phyloP scores from a whole-genome alignment of 495 filamentous ascomycete genomes.

The Hypoxylon lienhwacheense region DNA sequence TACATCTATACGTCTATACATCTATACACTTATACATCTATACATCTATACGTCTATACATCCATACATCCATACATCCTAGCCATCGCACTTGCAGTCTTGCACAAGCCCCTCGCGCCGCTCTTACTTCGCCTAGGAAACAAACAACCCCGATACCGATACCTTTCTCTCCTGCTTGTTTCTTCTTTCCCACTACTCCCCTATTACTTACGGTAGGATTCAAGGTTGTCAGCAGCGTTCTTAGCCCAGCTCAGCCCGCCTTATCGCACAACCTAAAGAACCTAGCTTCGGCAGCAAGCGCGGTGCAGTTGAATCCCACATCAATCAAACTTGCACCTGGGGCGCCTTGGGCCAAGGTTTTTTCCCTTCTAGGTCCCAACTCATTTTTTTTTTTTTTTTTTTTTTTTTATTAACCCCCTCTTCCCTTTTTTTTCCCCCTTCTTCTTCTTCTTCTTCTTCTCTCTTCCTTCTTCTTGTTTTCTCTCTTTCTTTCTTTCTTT shows the following conservation, averaged over 20 bases:
- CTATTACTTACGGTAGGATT: conserved; percentile 3
- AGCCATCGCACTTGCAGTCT: neutral
- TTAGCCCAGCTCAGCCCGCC: conserved; percentile 28
- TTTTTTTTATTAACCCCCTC: conserved; percentile 28
- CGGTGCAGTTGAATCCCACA: conserved; percentile 15
- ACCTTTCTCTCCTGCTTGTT: neutral
- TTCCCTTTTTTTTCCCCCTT: conserved; percentile 10
- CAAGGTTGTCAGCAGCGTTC: conserved; percentile 23
- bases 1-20: too few relatives aligned
- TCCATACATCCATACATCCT: too few relatives aligned
- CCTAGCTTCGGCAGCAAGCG: conserved; percentile 7
- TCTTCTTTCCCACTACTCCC: neutral
- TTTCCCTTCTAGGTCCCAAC: conserved; percentile 21
- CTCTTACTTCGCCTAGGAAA: conserved; percentile 1
- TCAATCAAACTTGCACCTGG: conserved; percentile 19
- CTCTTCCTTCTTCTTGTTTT: conserved; percentile 33
- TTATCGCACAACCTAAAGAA: too few relatives aligned
- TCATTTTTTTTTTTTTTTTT: conserved; percentile 16
- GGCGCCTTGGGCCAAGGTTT: conserved; percentile 18
- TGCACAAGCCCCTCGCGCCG: conserved; percentile 2
- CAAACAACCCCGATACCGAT: too few relatives aligned
- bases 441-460: conserved; percentile 27
- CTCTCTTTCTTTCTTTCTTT: conserved; percentile 29
- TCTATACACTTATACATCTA: too few relatives aligned
- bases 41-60: too few relatives aligned